Evolutionary conservation across 495 filamentous ascomycete genomes (phyloP).

Genomic region (Aspergillus kassunensis): DNA sequence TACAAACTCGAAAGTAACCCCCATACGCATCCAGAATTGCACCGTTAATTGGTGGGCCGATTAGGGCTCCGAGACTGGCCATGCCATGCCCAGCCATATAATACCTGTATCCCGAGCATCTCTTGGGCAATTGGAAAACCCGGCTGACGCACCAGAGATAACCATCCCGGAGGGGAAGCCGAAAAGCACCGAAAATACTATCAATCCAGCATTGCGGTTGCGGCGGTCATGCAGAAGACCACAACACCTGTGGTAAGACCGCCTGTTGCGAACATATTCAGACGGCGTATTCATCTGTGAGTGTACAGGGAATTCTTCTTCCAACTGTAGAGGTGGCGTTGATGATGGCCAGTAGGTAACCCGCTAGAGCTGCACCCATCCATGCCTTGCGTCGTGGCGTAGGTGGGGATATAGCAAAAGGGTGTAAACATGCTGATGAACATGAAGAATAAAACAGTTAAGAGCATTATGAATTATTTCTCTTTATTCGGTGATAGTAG

Average conservation of each 20-base stretch:
- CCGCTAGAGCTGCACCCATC: conserved; percentile 11
- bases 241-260: conserved; percentile 21
- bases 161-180: conserved; percentile 38
- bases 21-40: conserved; percentile 40
- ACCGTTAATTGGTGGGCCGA: conserved; percentile 53
- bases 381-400: conserved; percentile 14
- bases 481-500: conserved; percentile 12
- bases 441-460: conserved; percentile 20
- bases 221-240: conserved; percentile 22
- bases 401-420: conserved; percentile 25
- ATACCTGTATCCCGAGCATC: conserved; percentile 47
- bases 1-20: conserved; percentile 35
- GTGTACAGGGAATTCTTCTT: conserved; percentile 1
- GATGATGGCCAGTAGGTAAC: conserved; percentile 21
- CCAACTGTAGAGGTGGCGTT: conserved; percentile 10
- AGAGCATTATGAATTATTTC: conserved; percentile 10
- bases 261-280: not conserved
- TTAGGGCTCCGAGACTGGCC: conserved; percentile 38
- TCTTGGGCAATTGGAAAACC: conserved; percentile 35
- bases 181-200: conserved; percentile 25
- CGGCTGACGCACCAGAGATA: conserved; percentile 40
- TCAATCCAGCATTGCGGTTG: conserved; percentile 22
- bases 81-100: conserved; percentile 55
- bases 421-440: conserved; percentile 21
- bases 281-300: not conserved